A percentile compares a stretch with the other conserved stretches of the same genome.
Conservation (phyloP, 495 filamentous ascomycete species). For the Talaromyces proteolyticus region DNA sequence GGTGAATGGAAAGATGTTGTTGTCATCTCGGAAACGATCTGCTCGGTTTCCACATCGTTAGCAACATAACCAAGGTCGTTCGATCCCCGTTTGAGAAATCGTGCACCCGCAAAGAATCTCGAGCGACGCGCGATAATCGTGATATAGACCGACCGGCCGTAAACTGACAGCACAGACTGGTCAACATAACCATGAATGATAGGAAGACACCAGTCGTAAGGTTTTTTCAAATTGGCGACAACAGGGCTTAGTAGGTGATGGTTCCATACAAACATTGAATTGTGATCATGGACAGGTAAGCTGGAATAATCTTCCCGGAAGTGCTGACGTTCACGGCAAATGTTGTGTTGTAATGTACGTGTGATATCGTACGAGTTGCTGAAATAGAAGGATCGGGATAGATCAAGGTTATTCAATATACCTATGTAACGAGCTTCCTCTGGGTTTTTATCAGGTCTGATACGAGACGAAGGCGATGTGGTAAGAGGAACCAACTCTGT, state of each 20-base stretch:
- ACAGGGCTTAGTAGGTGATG: conserved; percentile 80
- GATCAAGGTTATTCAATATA: conserved; percentile 85
- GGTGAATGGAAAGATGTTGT: conserved; percentile 95
- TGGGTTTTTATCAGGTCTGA: conserved; percentile 73
- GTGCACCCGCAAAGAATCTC: conserved; percentile 87
- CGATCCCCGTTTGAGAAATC: conserved; percentile 89
- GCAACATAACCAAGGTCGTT: conserved; percentile 97
- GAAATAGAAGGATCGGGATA: conserved; percentile 91
- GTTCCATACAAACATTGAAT: conserved; percentile 98
- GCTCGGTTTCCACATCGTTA: conserved; percentile 99
- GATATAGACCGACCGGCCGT: conserved; percentile 81
- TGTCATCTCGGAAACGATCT: conserved; percentile 89
- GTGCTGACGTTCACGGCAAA: conserved; percentile 69
- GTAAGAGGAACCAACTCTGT: conserved; percentile 89
- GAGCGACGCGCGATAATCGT: conserved; percentile 91
- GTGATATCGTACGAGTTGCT: conserved; percentile 98
- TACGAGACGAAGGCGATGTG: conserved; percentile 50
- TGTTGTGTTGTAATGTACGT: conserved; percentile 86
- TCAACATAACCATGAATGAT: conserved; percentile 96
- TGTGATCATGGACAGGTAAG: conserved; percentile 59
- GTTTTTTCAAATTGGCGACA: conserved; percentile 60
- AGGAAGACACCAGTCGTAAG: conserved; percentile 93
- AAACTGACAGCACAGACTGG: conserved; percentile 77
- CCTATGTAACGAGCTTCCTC: conserved; percentile 86
- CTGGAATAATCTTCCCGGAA: conserved; percentile 56